phyloP scores from a whole-genome alignment of 352 stramenopile species.

The Pythium myriotylum region DNA sequence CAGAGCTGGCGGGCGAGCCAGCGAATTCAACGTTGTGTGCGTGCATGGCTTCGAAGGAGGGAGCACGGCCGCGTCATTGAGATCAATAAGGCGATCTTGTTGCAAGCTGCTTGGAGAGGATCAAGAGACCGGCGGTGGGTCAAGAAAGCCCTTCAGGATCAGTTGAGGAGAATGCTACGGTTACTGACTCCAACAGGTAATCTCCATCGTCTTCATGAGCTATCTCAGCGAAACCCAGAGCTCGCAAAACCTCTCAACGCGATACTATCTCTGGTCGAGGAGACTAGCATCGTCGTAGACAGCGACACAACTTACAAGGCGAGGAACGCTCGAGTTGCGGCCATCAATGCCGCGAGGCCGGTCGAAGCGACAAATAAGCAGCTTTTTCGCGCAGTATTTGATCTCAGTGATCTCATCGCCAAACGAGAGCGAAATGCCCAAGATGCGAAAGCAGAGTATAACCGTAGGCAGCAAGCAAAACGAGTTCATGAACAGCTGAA shows the following conservation, averaged over 20 bases:
- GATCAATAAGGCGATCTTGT: constrained; percentile 26
- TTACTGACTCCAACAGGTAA: constrained; percentile 59
- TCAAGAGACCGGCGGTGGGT: constrained; percentile 36
- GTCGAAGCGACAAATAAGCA: constrained; percentile 47
- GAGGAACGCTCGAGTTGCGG: constrained; percentile 39
- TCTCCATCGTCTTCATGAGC: constrained; percentile 59
- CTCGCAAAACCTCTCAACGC: constrained; percentile 45
- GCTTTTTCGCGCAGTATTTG: constrained; percentile 53
- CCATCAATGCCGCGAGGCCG: constrained; percentile 30
- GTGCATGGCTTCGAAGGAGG: constrained; percentile 30
- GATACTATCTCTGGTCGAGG: constrained; percentile 58
- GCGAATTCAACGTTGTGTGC: constrained; percentile 38
- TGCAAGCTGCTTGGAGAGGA: constrained; percentile 61
- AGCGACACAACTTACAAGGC: constrained; percentile 27
- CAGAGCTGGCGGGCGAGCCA: constrained; percentile 40
- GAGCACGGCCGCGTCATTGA: constrained; percentile 24
- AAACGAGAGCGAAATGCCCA: constrained; percentile 35
- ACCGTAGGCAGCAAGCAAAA: constrained; percentile 25
- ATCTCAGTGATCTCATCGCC: constrained; percentile 35
- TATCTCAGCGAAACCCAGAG: constrained; percentile 33
- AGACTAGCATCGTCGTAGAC: constrained; percentile 51
- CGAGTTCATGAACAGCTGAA: constrained; percentile 2
- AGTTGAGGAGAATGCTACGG: constrained; percentile 45
- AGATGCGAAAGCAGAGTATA: constrained; percentile 34
- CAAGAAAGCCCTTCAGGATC: constrained; percentile 43